phyloP scores from a whole-genome alignment of 176 grass and related monocot genomes.

The Juncus effusus region DNA sequence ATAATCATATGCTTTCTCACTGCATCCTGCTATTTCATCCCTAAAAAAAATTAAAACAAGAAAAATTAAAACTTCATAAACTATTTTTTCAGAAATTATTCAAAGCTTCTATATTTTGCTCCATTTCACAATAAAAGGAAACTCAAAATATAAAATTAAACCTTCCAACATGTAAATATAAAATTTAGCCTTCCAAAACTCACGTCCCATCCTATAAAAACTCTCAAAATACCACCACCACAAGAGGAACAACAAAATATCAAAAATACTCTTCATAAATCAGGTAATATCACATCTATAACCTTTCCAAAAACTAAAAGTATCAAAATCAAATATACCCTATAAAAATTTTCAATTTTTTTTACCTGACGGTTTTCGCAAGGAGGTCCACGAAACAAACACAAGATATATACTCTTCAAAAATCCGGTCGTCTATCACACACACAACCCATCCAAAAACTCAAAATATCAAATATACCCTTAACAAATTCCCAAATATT shows the following conservation, averaged over 20 bases:
- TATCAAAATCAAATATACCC: slow-evolving; percentile 3
- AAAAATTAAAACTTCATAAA: slow-evolving; percentile 15
- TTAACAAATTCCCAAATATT: not conserved
- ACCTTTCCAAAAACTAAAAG: too few species aligned
- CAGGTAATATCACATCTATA: too few species aligned
- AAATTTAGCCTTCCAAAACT: not conserved
- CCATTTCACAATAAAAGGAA: too few species aligned
- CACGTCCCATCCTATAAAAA: too few species aligned
- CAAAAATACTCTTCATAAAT: too few species aligned
- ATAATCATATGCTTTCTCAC: slow-evolving; percentile 68
- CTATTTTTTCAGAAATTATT: too few species aligned
- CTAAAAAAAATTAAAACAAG: slow-evolving; percentile 28
- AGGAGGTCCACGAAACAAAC: not conserved
- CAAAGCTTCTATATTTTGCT: too few species aligned
- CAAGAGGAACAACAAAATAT: too few species aligned
- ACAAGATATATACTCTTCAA: not conserved
- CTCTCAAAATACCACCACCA: too few species aligned
- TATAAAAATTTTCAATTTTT: not conserved
- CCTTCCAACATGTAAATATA: too few species aligned
- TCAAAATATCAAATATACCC: too few species aligned
- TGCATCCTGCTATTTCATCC: slow-evolving; percentile 79
- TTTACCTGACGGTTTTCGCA: not conserved
- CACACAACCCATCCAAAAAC: not conserved
- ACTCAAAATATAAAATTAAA: too few species aligned
- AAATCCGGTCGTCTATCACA: not conserved